phyloP scores from a whole-genome alignment of 2,329 filamentous ascomycete genomes.

The Botrytis byssoidea region DNA sequence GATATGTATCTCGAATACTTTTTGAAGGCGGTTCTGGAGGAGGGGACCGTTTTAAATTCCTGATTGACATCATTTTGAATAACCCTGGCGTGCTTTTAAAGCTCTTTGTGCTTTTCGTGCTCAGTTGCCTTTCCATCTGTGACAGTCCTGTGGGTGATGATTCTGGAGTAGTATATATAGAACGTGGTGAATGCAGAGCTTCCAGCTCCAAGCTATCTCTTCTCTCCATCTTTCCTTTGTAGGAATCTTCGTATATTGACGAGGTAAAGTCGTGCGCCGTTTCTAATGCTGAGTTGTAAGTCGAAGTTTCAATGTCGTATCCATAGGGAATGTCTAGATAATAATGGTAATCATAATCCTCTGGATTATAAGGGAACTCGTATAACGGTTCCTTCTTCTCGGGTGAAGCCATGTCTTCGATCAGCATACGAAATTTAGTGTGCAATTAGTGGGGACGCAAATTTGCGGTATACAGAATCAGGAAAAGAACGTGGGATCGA shows the following conservation, averaged over 20 bases:
- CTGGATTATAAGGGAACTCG: slow-evolving; percentile 9
- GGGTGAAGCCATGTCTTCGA: slow-evolving; percentile 1
- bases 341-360: slow-evolving; percentile 15
- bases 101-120: slow-evolving; percentile 8
- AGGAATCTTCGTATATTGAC: slow-evolving; percentile 2
- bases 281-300: slow-evolving; percentile 9
- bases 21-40: not conserved
- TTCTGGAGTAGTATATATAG: not conserved
- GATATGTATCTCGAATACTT: not conserved
- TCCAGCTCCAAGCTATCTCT: not conserved
- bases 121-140: not conserved
- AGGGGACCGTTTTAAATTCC: not conserved
- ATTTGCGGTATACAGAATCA: slow-evolving; percentile 4
- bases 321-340: slow-evolving; percentile 5
- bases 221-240: slow-evolving; percentile 3
- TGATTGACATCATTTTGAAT: slow-evolving; percentile 15
- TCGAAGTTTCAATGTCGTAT: slow-evolving; percentile 17
- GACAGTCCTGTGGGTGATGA: not conserved
- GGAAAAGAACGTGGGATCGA: slow-evolving; percentile 1
- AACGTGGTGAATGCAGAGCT: not conserved
- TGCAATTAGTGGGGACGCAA: slow-evolving; percentile 2
- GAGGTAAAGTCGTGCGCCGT: not conserved
- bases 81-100: not conserved
- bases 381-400: not conserved
- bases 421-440: not conserved